Percentiles rank a stretch among this genome's conserved stretches.
Conservation (phyloP, 2,329 filamentous ascomycete genomes). For the Epichloe uncinata region DNA sequence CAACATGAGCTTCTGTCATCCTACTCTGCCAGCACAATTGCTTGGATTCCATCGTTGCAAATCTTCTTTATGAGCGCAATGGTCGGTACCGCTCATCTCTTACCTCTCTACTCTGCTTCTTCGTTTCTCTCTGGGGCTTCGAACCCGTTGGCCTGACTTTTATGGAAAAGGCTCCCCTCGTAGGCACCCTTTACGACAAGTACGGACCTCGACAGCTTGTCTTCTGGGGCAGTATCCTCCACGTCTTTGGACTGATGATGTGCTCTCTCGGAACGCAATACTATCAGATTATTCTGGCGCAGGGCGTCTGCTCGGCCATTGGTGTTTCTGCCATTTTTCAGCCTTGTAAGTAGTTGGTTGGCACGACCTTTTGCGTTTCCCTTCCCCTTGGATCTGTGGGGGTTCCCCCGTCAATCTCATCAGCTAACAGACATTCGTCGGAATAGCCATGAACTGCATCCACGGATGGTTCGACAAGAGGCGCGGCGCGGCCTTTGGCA, state of each 20-base stretch:
- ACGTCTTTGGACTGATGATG: slow-evolving; percentile 48
- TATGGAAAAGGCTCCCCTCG: slow-evolving; percentile 31
- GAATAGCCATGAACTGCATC: slow-evolving; percentile 11
- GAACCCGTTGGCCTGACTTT: background rate
- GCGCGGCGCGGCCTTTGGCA: slow-evolving; percentile 13
- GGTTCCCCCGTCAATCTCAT: background rate
- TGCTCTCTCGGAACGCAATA: slow-evolving; percentile 28
- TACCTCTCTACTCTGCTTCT: background rate
- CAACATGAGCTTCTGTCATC: slow-evolving; percentile 25
- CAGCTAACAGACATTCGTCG: background rate
- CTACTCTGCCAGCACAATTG: slow-evolving; percentile 35
- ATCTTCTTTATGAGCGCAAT: slow-evolving; percentile 35
- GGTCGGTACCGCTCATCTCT: background rate
- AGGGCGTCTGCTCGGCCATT: slow-evolving; percentile 19
- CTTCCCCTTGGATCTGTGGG: background rate
- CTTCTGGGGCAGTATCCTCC: slow-evolving; percentile 33
- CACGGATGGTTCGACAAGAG: slow-evolving; percentile 14
- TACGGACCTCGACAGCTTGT: slow-evolving; percentile 43
- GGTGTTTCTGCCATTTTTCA: slow-evolving; percentile 17
- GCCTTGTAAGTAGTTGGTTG: slow-evolving; percentile 6
- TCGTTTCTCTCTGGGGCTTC: background rate
- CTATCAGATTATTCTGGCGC: slow-evolving; percentile 22
- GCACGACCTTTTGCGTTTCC: no score
- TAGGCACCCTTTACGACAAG: slow-evolving; percentile 46
- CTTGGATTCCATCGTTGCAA: slow-evolving; percentile 44